phyloP scores from a whole-genome alignment of 371 early-diverging fungal genomes.

The Rhizopus stolonifer region DNA sequence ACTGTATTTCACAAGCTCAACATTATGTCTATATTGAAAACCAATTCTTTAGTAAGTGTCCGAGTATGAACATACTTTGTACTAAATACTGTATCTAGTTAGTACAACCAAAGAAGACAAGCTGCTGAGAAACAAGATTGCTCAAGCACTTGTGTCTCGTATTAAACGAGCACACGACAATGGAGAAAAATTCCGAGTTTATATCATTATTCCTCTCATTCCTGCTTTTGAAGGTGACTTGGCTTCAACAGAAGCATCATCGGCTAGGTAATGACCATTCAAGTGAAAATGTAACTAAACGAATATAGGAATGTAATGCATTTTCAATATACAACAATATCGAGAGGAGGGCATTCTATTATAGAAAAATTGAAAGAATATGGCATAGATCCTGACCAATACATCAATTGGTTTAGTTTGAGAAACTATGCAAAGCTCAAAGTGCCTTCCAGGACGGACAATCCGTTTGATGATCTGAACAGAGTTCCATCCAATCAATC shows the following conservation, averaged over 20 bases:
- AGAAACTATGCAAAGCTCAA: slow-evolving; percentile 69
- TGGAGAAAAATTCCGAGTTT: slow-evolving; percentile 73
- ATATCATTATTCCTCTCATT: slow-evolving; percentile 86
- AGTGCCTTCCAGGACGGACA: slow-evolving; percentile 6
- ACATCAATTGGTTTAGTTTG: slow-evolving; percentile 78
- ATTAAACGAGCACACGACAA: slow-evolving; percentile 74
- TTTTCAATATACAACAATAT: slow-evolving; percentile 83
- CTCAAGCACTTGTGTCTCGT: slow-evolving; percentile 73
- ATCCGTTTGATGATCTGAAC: slow-evolving; percentile 25
- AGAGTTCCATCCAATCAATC: slow-evolving; percentile 12
- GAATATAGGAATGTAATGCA: slow-evolving; percentile 65
- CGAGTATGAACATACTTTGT: neutral
- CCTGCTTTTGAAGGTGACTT: slow-evolving; percentile 91
- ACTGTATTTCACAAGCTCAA: slow-evolving; percentile 73
- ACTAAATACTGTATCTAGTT: slow-evolving; percentile 14
- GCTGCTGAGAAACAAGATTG: slow-evolving; percentile 45
- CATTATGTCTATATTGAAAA: slow-evolving; percentile 95
- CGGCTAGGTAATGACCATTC: slow-evolving; percentile 67
- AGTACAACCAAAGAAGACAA: slow-evolving; percentile 48
- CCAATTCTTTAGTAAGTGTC: slow-evolving; percentile 84
- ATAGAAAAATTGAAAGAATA: slow-evolving; percentile 57
- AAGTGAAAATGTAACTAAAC: neutral
- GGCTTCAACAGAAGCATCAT: slow-evolving; percentile 68
- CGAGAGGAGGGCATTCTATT: slow-evolving; percentile 75
- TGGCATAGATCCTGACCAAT: slow-evolving; percentile 72